A percentile compares a stretch with the other conserved stretches of the same genome.
phyloP scores from a whole-genome alignment of 805 yeast species.

The Candida rishiriensis region DNA sequence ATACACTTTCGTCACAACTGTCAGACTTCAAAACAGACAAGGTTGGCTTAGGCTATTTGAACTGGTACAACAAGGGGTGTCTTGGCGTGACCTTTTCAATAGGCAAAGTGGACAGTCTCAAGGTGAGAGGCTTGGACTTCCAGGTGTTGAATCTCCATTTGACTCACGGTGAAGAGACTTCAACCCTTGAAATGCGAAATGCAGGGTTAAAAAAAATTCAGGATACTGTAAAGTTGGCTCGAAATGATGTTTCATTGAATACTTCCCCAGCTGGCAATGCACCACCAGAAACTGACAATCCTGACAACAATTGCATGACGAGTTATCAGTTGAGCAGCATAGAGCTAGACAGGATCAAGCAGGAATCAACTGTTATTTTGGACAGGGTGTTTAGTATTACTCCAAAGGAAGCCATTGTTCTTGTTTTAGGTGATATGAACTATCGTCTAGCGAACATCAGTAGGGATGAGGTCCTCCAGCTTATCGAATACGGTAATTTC shows the following conservation, averaged over 20 bases:
- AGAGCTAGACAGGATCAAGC: constrained; percentile 10
- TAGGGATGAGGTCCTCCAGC: constrained; percentile 4
- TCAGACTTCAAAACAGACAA: constrained; percentile 35
- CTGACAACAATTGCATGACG: background rate
- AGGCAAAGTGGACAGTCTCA: constrained; percentile 33
- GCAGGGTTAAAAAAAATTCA: constrained; percentile 15
- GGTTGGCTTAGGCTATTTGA: constrained; percentile 53
- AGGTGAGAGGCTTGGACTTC: constrained; percentile 28
- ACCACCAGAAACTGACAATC: background rate
- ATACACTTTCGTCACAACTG: constrained; percentile 34
- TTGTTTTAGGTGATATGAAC: constrained; percentile 53
- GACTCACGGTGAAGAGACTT: constrained; percentile 40
- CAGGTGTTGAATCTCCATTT: constrained; percentile 49
- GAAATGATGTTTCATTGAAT: constrained; percentile 14
- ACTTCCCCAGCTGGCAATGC: background rate
- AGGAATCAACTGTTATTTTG: background rate
- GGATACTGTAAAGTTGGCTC: constrained; percentile 7
- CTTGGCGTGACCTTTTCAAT: constrained; percentile 40
- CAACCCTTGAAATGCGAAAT: constrained; percentile 10
- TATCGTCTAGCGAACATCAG: constrained; percentile 36
- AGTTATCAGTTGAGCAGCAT: constrained; percentile 13
- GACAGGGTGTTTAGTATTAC: constrained; percentile 8
- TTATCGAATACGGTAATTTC: constrained; percentile 27
- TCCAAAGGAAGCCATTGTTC: constrained; percentile 22
- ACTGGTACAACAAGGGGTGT: constrained; percentile 65